Evolutionary conservation across 352 stramenopile species (phyloP), one percentile per base, ranked within the genome.

Genomic region (Phytophthora ohioensis): DNA sequence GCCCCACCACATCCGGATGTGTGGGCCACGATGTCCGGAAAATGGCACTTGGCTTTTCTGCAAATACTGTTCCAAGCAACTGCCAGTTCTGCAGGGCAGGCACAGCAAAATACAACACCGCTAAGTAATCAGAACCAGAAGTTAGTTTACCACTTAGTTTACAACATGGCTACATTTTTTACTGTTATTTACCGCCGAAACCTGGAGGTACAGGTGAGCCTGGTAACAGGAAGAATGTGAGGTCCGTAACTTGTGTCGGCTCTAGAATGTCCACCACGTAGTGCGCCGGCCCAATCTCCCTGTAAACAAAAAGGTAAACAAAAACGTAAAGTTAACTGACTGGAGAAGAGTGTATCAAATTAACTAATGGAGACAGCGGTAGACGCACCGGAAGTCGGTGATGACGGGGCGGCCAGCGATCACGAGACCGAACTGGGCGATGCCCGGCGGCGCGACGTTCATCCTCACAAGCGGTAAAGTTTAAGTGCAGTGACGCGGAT

Each of bases 161-260:
- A 48, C 54, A 2, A 51, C 11, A 69, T 57, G 48, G 13, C 13
- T 55, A 61, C 38, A 61, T 47, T 32, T 51, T n/a, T 45, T 45
- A 17, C 3, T 45, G 5, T 45, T 27, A 58, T 48, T 31, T 35
- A 87, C 79, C 79, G 62, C 79, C 83, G 53, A 76, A 91, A 34
- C 83, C 85, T 48, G 61, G 78, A 30, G 85, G 82, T 1, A 92
- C 82, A 11, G 82, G 80, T 8, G 85, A 91, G 17, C 76, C 70
- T 15, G 85, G 85, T 41, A 93, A 42, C 31, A 93, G 47, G 63
- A 93, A 93, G 77, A 93, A 93, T 17, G 84, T 91, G 46, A 93
- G 68, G 53, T 93, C 85, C 38, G 81, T 86, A 38, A 93, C 77
- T 32, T 84, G 73, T 0, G 62, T 79, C 7, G 85, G 85, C 53